Percentiles rank a stretch among this genome's conserved stretches.
phyloP scores from a whole-genome alignment of 257 asterid genomes.

The Striga asiatica region DNA sequence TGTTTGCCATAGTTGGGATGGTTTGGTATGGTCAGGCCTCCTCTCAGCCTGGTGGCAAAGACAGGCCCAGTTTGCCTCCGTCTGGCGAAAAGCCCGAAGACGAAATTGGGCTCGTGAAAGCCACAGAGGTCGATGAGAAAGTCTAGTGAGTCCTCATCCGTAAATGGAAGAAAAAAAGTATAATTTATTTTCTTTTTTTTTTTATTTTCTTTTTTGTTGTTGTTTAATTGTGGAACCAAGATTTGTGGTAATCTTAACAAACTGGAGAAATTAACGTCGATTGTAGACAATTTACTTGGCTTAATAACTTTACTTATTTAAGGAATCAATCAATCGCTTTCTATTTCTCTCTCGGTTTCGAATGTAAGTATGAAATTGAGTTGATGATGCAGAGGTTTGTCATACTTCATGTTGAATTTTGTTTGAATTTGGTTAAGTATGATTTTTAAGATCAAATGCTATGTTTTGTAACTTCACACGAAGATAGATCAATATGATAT shows the following conservation, averaged over 20 bases:
- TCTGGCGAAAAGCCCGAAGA: constrained; percentile 25
- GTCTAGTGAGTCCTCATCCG: constrained; percentile 18
- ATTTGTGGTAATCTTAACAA: neutral
- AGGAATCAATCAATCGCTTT: too few relatives aligned
- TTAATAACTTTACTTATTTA: constrained; percentile 1
- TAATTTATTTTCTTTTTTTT: neutral
- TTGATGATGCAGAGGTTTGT: too few relatives aligned
- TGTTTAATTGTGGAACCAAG: too few relatives aligned
- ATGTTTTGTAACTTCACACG: too few relatives aligned
- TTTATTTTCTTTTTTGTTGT: too few relatives aligned
- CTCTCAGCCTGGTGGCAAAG: constrained; percentile 64
- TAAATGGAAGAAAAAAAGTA: neutral
- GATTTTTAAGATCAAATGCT: too few relatives aligned
- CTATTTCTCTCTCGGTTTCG: too few relatives aligned
- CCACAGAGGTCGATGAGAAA: constrained; percentile 30
- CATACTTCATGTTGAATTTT: too few relatives aligned
- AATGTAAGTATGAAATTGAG: too few relatives aligned
- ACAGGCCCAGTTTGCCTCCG: constrained; percentile 20
- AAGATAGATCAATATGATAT: too few relatives aligned
- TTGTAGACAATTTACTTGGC: neutral
- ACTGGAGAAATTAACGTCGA: neutral
- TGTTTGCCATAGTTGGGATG: constrained; percentile 58
- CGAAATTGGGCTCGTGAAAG: constrained; percentile 27
- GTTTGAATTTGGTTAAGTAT: too few relatives aligned
- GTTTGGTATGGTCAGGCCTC: constrained; percentile 66